Conservation (phyloP, 2,329 filamentous ascomycete species). For the Huntiella abstrusa region DNA sequence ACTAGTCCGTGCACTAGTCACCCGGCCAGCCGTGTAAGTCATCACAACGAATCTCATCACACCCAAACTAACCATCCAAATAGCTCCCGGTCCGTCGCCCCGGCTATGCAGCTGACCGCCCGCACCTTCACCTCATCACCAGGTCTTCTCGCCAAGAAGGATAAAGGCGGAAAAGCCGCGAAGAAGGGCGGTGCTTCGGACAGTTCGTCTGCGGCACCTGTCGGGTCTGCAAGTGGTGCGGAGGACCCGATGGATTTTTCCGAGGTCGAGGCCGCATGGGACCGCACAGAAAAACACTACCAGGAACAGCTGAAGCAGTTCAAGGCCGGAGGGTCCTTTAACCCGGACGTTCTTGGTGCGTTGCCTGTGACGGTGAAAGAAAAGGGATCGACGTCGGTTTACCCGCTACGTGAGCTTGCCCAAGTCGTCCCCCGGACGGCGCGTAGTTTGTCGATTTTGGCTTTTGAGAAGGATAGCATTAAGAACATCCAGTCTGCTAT, state of each 20-base stretch:
- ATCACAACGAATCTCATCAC: background rate
- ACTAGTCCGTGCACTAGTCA: background rate
- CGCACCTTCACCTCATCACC: conserved; percentile 17
- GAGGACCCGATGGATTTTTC: conserved; percentile 29
- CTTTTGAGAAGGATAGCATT: conserved; percentile 25
- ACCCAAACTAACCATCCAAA: background rate
- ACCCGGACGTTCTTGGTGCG: conserved; percentile 28
- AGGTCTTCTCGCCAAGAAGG: conserved; percentile 21
- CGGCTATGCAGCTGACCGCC: background rate
- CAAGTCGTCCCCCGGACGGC: conserved; percentile 30
- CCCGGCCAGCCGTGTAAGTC: conserved; percentile 1
- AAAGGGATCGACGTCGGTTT: conserved; percentile 15
- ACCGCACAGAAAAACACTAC: conserved; percentile 24
- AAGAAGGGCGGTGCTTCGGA: conserved; percentile 12
- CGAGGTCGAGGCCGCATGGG: conserved; percentile 27
- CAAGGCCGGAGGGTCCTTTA: conserved; percentile 31
- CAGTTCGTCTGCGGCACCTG: conserved; percentile 13
- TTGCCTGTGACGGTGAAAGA: conserved; percentile 20
- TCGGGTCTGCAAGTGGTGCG: conserved; percentile 13
- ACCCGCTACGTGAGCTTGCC: conserved; percentile 35
- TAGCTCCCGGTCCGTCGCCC: background rate
- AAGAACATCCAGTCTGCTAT: conserved; percentile 38
- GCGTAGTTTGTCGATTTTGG: conserved; percentile 23
- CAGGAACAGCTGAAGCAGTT: conserved; percentile 23
- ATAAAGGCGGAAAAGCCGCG: conserved; percentile 12